phyloP scores from a whole-genome alignment of 2,329 filamentous ascomycete species.

The Akanthomyces uredinophilus region DNA sequence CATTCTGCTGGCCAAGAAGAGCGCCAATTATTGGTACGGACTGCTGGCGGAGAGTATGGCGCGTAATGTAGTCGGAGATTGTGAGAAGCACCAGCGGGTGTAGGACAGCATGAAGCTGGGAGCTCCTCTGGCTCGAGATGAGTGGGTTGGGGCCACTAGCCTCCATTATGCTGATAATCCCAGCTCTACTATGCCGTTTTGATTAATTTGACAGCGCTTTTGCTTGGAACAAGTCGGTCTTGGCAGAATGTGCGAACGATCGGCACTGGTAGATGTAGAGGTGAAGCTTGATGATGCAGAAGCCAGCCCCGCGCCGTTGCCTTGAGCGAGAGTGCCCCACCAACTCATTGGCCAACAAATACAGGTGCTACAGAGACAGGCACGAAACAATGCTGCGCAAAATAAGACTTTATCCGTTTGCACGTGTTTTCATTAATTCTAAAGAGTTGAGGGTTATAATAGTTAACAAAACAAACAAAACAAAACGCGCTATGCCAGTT shows the following conservation, averaged over 20 bases:
- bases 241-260: background rate
- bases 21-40: slow-evolving; percentile 75
- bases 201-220: background rate
- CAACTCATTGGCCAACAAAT: background rate
- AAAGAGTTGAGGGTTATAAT: slow-evolving; percentile 3
- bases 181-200: background rate
- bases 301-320: slow-evolving; percentile 2
- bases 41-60: slow-evolving; percentile 75
- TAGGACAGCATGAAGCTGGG: slow-evolving; percentile 75
- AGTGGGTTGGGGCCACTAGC: slow-evolving; percentile 47
- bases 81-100: slow-evolving; percentile 94
- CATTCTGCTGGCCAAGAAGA: slow-evolving; percentile 87
- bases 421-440: background rate
- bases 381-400: background rate
- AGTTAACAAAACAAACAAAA: background rate
- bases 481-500: background rate
- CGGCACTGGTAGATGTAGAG: background rate
- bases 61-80: slow-evolving; percentile 93
- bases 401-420: background rate
- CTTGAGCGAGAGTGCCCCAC: slow-evolving; percentile 4
- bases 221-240: background rate
- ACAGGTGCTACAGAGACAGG: background rate
- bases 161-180: slow-evolving; percentile 40
- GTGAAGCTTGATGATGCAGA: slow-evolving; percentile 4
- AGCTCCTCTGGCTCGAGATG: slow-evolving; percentile 60